phyloP scores from a whole-genome alignment of 805 yeast genomes.

The Wickerhamomyces bisporus region DNA sequence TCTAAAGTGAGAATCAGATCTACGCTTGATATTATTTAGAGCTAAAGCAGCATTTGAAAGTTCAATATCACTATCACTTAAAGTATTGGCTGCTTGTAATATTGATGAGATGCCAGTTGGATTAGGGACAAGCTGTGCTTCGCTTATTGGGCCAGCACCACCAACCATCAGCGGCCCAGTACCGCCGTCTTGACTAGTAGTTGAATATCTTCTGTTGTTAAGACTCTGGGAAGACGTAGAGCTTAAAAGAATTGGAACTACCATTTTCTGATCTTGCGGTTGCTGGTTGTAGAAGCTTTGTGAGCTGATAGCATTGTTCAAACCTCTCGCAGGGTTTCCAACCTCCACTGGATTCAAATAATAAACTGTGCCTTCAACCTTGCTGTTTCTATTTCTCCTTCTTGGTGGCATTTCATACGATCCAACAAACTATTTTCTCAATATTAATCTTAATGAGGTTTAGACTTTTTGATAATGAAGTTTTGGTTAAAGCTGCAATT shows the following conservation, averaged over 20 bases:
- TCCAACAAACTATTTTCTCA: too few relatives aligned
- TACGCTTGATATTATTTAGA: neutral
- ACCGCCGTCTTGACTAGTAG: too few relatives aligned
- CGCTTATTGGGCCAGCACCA: too few relatives aligned
- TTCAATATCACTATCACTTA: slow-evolving; percentile 2
- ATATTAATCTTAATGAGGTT: too few relatives aligned
- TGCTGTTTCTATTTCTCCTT: neutral
- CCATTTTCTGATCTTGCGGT: neutral
- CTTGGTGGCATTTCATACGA: slow-evolving; percentile 4
- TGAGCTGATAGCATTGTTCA: neutral
- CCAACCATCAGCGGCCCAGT: too few relatives aligned
- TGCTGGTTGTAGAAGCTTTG: neutral
- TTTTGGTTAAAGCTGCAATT: too few relatives aligned
- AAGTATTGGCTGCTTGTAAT: neutral
- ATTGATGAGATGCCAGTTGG: neutral
- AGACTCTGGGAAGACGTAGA: neutral
- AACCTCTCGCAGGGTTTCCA: too few relatives aligned
- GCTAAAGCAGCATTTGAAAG: slow-evolving; percentile 3
- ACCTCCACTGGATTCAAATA: neutral
- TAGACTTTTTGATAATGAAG: too few relatives aligned
- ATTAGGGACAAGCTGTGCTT: neutral
- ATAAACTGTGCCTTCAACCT: neutral
- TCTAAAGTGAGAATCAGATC: too few relatives aligned
- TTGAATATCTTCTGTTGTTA: neutral
- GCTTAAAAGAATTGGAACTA: neutral